Base-by-base conservation (phyloP, 2,329 filamentous ascomycete species). In the Didymella arachidicola region DNA sequence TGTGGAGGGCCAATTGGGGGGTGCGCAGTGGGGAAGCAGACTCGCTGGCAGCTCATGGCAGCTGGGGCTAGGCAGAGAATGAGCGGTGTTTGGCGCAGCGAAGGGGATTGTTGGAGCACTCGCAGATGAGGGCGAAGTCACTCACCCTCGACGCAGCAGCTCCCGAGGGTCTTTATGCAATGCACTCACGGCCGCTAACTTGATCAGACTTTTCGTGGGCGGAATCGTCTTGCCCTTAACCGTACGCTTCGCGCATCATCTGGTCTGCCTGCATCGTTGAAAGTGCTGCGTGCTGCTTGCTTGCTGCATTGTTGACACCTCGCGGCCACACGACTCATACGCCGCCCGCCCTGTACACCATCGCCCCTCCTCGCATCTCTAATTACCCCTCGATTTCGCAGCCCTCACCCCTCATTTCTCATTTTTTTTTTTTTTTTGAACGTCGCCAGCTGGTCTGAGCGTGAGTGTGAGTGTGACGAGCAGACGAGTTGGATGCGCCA, bases 401-500 rank as follows among this genome's bases (percentile, higher is more conserved):
- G 14, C 57, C 29, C 26, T 45, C 53, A 49, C 60, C 63, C 68
- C 68, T 66, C 65, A 62, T 64, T 62, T 22, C 22, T 22, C 22
- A 22, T 22, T 22, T 22, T 22, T 22, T 65, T 65, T 65, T 22
- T 22, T 22, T 22, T 22, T 65, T 65, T 65, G 44, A 19, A 43
- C 25, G 16, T 36, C 19, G 48, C 53, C 53, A 63, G 66, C 66
- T 66, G 66, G 66, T 58, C 66, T 65, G 66, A 62, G 68, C 68
- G 65, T 59, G 61, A 65, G 67, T 69, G 65, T 59, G 61, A 65
- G 67, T 69, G 68, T 67, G 65, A 70, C 66, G 64, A 67, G 66
- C 55, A 68, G 66, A 70, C 66, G 64, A 67, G 66, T 55, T 68
- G 66, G 59, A 70, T 67, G 65, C 68, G 61, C 61, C 63, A 62